Base-by-base conservation (phyloP, 2,329 filamentous ascomycete species). In the Talaromyces islandicus region DNA sequence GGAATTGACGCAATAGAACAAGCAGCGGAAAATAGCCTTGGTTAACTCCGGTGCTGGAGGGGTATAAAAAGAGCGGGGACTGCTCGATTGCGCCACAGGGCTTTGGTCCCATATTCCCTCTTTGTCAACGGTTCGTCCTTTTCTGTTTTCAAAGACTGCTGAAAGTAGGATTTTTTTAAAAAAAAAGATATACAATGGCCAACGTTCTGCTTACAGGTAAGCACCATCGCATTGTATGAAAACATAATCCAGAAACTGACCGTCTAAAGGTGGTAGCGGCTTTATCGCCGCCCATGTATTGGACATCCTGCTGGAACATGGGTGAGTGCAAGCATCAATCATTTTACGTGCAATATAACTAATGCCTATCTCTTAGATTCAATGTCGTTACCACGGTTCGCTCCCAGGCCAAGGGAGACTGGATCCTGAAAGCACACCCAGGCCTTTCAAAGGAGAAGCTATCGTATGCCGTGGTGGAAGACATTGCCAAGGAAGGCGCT, bases 401-500 rank as follows among this genome's bases (percentile, higher is more conserved):
- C 59, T 85, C 82, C 0, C 78, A 84, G 63, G 80, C 82, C 38
- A 88, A 88, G 70, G 85, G 83, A 46, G 77, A 85, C 64, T 83
- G 80, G 68, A 87, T 88, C 68, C 79, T 83, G 61, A 75, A 79
- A 21, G 80, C 79, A 21, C 80, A 85, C 67, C 77, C 80, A 51
- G 73, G 70, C 29, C 73, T 77, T 7, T 76, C 81, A 1, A 81
- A 83, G 60, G 81, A 82, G 59, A 83, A 84, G 69, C 78, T 89
- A 32, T 82, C 82, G 60, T 89, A 87, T 68, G 81, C 77, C 38
- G 83, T 93, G 62, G 88, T 95, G 12, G 81, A 85, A 54, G 89
- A 95, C 65, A 87, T 95, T 64, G 87, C 88, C 0, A 70, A 85
- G 63, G 81, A 85, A 24, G 83, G 83, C 19, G 89, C 88, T 25